Evolutionary conservation across 257 asterid species (phyloP).

Genomic region (Perilla frutescens): DNA sequence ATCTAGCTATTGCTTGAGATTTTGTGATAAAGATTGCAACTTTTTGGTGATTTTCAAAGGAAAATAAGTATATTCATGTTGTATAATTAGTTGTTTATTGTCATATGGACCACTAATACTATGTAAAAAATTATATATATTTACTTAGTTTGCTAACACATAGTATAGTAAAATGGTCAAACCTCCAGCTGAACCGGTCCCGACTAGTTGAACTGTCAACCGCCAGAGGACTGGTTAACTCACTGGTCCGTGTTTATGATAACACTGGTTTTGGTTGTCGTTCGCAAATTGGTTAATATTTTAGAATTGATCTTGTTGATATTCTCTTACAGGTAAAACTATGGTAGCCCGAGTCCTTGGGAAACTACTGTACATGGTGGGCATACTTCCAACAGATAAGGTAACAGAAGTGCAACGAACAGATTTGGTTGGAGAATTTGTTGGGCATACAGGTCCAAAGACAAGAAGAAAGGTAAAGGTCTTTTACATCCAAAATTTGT

Average conservation of each 20-base stretch:
- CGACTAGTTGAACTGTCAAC: slow-evolving; percentile 3
- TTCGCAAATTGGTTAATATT: neutral
- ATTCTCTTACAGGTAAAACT: slow-evolving; percentile 68
- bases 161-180: neutral
- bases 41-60: neutral
- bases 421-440: slow-evolving; percentile 86
- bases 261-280: neutral
- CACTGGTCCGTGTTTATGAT: neutral
- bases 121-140: too few species aligned
- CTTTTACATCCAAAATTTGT: neutral
- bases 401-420: slow-evolving; percentile 96
- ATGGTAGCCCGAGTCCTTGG: slow-evolving; percentile 89
- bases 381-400: slow-evolving; percentile 76
- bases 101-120: neutral
- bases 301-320: neutral
- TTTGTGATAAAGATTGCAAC: neutral
- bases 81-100: neutral
- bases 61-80: neutral
- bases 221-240: neutral
- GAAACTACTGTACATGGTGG: slow-evolving; percentile 82
- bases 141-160: neutral
- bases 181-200: neutral
- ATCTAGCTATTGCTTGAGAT: neutral
- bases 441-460: slow-evolving; percentile 85
- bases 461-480: slow-evolving; percentile 75